Evolutionary conservation across 148 eudicot genomes (phyloP), one percentile per base, ranked within the genome.

Genomic region (Chenopodium berlandieri): DNA sequence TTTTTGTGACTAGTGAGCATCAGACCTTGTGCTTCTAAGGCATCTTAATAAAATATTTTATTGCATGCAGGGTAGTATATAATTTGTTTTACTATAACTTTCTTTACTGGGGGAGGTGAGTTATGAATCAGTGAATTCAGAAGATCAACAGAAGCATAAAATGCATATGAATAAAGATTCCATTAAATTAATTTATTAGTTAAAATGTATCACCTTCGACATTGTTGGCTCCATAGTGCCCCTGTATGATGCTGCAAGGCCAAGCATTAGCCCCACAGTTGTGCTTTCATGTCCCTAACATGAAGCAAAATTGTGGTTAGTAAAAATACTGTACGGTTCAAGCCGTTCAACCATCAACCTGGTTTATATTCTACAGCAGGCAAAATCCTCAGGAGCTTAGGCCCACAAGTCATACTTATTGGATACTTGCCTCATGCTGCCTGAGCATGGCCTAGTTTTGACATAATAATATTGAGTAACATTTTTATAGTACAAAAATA

Each of bases 241-340:
- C 87, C 97, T 85, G 84, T 94, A 89, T 75, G 99, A 96, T 54
- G 97, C 99, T 69, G 99, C 99, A 75, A 96, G 92, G 78, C 99
- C 99, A 87, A 96, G 97, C 99, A 96, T 96, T 81, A 96, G 80
- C 76, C 99, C 99, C 71, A 94, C 97, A 65, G 99, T 90, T 9
- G 99, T 96, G 88, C 91, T 92, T 89, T 96, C 99, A 85, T 94
- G 94, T 66, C 89, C 99, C 99, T 96, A 70, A 48, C 19, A 84
- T 76, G 66, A 75, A 67, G 58, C 79, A 32, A 58, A 64, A 83
- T 79, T 70, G 9, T 37, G 52, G 27, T 77, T 74, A 73, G 47
- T 12, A 23, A 63, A 71, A 70, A 73, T 22, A 52, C 23, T 8
- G 50, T 48, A 27, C 10, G 25, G 14, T 0, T n/a, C 60, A 11